Evolutionary conservation across 2,329 filamentous ascomycete genomes (phyloP), one percentile per base, ranked within the genome.

Genomic region (Paecilomyces dactylethromorphus): DNA sequence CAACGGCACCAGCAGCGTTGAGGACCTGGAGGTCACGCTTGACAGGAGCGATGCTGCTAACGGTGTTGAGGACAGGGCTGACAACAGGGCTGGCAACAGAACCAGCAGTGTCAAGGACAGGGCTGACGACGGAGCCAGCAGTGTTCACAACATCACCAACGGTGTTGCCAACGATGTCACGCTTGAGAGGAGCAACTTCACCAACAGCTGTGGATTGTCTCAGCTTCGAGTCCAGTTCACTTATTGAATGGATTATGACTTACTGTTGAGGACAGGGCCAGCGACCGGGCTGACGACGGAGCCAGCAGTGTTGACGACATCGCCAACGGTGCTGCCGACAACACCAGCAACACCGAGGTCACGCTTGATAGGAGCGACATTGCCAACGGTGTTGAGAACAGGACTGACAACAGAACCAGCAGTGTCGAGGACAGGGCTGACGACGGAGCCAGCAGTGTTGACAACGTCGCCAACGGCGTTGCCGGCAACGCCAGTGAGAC

Each of bases 331-430:
- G 29, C 53, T 52, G 53, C 53, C 53, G 18, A 52, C 59, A 3
- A 24, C 12, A 21, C 53, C 54, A n/a, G 57, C 53, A 26, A 60
- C 31, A 26, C 32, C 49, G 18, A 66, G 59, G 55, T 62, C 51
- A 54, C 45, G 50, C 56, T 66, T 58, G 24, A 66, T 56, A 24
- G 54, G 8, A 26, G 53, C 45, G n/a, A 65, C 62, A 5, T 60
- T 60, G 26, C 35, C 13, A 24, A 31, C 26, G 45, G 12, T 29
- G 26, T 29, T 7, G 26, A 29, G 26, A 7, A 29, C 26, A 29
- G 26, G 26, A 49, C 62, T 49, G 53, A 58, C 32, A 39, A 12
- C 11, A 26, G 58, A 56, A 33, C 58, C 59, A 53, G n/a, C 29
- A 22, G 11, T 53, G 33, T 24, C 50, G 15, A 54, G 32, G 12